A percentile compares a stretch with the other conserved stretches of the same genome.
Conservation (phyloP, 129 eudicot genomes). For the Escallonia rubra region DNA sequence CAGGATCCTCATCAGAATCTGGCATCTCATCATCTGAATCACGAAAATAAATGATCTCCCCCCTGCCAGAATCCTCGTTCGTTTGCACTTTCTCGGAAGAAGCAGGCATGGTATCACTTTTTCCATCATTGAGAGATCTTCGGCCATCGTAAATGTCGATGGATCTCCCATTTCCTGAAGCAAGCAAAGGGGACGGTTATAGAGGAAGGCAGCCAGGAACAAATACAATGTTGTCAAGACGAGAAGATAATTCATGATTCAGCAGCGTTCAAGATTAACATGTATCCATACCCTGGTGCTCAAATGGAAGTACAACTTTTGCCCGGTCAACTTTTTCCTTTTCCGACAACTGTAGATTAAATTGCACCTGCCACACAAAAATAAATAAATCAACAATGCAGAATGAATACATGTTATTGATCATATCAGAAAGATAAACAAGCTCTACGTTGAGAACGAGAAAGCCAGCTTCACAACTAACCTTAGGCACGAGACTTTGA, state of each 20-base stretch:
- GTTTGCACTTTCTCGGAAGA: conserved; percentile 25
- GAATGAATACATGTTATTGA: too few relatives aligned
- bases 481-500: conserved; percentile 95
- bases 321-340: conserved; percentile 81
- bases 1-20: conserved; percentile 99
- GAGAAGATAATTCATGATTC: background rate
- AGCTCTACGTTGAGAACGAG: too few relatives aligned
- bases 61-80: conserved; percentile 42
- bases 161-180: conserved; percentile 57
- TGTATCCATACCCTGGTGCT: conserved; percentile 73
- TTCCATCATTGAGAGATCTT: conserved; percentile 38
- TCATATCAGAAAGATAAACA: too few relatives aligned
- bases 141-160: conserved; percentile 88
- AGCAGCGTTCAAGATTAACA: conserved; percentile 4
- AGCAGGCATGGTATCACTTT: conserved; percentile 21
- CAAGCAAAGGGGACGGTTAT: conserved; percentile 3
- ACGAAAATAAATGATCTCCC: conserved; percentile 79
- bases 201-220: background rate
- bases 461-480: conserved; percentile 14
- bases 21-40: conserved; percentile 99
- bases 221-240: background rate
- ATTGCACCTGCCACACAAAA: conserved; percentile 68
- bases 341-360: conserved; percentile 81
- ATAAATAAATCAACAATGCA: too few relatives aligned
- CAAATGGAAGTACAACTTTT: conserved; percentile 96